These are phyloP conservation scores for Larix kaempferi DNA, from an alignment of 75 land plant species.

Conservation along the genomic window DNA sequence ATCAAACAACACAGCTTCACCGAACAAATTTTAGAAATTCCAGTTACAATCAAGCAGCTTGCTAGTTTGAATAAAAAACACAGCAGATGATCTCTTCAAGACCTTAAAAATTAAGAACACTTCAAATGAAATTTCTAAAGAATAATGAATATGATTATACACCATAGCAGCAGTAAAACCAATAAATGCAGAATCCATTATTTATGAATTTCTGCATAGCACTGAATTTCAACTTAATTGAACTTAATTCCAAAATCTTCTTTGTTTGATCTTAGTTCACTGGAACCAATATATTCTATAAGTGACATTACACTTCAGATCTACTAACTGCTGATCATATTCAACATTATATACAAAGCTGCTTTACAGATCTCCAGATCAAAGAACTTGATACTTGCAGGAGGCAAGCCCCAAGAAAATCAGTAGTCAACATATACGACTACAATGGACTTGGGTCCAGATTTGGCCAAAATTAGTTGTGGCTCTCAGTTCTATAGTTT, in stretches of 20 bases:
- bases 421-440: not conserved
- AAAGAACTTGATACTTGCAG: not conserved
- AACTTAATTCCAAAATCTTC: not conserved
- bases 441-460: not conserved
- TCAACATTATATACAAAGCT: slow-evolving; percentile 1
- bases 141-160: slow-evolving; percentile 3
- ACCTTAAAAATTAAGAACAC: not conserved
- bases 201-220: not conserved
- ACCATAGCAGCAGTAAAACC: not conserved
- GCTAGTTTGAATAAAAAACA: no score
- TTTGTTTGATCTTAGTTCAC: not conserved
- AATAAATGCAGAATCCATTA: not conserved
- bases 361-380: not conserved
- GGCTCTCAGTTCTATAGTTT: not conserved
- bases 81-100: not conserved
- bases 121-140: not conserved
- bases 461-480: not conserved
- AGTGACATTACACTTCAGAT: not conserved
- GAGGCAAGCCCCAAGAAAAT: not conserved
- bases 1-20: not conserved
- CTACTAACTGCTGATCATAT: not conserved
- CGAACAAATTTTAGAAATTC: not conserved
- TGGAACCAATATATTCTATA: not conserved
- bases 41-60: not conserved
- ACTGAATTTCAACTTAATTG: not conserved